A percentile compares a stretch with the other conserved stretches of the same genome.
Evolutionary conservation across 176 grass and related monocot species (phyloP).

Genomic region (Carex parvula): DNA sequence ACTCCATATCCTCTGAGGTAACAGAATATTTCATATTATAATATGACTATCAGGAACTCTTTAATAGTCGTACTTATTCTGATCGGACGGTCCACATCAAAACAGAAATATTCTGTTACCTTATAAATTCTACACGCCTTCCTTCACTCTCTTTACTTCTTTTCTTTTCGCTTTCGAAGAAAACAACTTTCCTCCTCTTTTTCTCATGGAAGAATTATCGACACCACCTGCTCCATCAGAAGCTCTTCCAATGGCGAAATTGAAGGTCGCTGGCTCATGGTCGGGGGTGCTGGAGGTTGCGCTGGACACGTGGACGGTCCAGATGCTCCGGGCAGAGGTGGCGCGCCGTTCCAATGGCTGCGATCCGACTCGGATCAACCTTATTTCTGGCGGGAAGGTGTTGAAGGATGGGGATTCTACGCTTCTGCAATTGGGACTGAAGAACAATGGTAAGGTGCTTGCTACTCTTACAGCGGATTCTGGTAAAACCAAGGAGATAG

Average conservation of each 20-base stretch:
- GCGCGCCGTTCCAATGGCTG: slow-evolving; percentile 44
- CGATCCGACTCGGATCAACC: slow-evolving; percentile 54
- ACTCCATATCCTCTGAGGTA: no score
- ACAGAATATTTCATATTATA: no score
- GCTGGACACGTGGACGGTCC: slow-evolving; percentile 57
- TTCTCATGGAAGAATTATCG: slow-evolving; percentile 26
- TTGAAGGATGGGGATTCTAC: slow-evolving; percentile 47
- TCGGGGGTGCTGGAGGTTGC: slow-evolving; percentile 59
- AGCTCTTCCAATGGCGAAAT: slow-evolving; percentile 22
- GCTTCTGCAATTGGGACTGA: slow-evolving; percentile 56
- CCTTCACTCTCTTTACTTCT: not conserved
- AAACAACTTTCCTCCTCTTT: not conserved
- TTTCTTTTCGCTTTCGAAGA: not conserved
- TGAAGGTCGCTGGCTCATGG: slow-evolving; percentile 73
- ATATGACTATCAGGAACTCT: no score
- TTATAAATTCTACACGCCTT: no score
- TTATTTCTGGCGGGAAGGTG: slow-evolving; percentile 87
- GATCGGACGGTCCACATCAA: no score
- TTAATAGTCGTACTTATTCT: no score
- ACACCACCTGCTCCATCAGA: not conserved
- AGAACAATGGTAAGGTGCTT: slow-evolving; percentile 81
- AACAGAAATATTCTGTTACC: no score
- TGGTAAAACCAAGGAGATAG: slow-evolving; percentile 52
- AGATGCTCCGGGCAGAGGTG: slow-evolving; percentile 89
- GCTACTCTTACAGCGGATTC: slow-evolving; percentile 39